Conservation (phyloP, 1,284 basidiomycete species). For the Trichosporon ovoides region DNA sequence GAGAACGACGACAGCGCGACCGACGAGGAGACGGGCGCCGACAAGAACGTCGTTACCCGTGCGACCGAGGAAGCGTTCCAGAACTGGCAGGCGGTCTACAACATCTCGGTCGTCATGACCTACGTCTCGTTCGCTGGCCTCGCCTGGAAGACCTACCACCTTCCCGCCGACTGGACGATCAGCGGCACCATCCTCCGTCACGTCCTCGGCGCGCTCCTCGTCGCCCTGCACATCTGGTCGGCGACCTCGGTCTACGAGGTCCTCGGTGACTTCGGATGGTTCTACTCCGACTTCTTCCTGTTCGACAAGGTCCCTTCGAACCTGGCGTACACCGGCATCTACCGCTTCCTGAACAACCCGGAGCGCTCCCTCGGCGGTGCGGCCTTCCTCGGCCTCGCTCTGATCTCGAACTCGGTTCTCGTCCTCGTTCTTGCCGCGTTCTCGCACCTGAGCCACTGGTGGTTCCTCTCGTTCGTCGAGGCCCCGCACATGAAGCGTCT, state of each 20-base stretch:
- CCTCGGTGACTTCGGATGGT: constrained; percentile 91
- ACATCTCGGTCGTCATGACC: constrained; percentile 88
- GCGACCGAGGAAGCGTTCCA: constrained; percentile 86
- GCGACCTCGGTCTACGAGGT: constrained; percentile 85
- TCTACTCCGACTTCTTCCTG: constrained; percentile 97
- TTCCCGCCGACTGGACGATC: constrained; percentile 76
- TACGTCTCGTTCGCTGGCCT: constrained; percentile 79
- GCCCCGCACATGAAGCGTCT: constrained; percentile 95
- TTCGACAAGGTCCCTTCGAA: constrained; percentile 79
- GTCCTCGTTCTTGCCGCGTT: constrained; percentile 79
- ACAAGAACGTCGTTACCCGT: constrained; percentile 53
- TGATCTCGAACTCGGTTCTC: constrained; percentile 83
- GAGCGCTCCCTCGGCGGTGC: constrained; percentile 88
- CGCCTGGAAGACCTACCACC: constrained; percentile 79
- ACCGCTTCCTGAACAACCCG: constrained; percentile 93
- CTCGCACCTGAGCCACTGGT: constrained; percentile 78
- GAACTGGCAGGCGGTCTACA: constrained; percentile 93
- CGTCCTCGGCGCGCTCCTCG: constrained; percentile 73
- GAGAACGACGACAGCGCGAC: constrained; percentile 20
- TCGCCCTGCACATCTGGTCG: constrained; percentile 87
- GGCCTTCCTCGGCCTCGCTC: constrained; percentile 85
- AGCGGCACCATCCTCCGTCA: constrained; percentile 86
- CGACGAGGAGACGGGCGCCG: constrained; percentile 51
- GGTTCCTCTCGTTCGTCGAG: constrained; percentile 84
- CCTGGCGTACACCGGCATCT: constrained; percentile 93